A percentile compares a stretch with the other conserved stretches of the same genome.
These are phyloP conservation scores for Calonectria multiphialidica DNA, from an alignment of 2,329 filamentous ascomycete genomes.

Conservation along the genomic window DNA sequence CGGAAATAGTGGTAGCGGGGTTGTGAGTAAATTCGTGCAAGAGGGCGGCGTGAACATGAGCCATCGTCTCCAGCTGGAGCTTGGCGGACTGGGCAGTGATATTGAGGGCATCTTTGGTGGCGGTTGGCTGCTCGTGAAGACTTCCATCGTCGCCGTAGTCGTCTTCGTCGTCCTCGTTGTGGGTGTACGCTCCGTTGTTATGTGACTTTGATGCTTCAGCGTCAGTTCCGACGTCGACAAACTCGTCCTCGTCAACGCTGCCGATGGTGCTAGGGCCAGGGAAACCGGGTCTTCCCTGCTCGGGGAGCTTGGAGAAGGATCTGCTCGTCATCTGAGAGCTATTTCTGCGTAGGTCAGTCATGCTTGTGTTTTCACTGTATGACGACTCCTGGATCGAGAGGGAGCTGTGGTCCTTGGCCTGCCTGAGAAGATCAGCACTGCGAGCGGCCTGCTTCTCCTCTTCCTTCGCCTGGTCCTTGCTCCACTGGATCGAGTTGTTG, in stretches of 20 bases:
- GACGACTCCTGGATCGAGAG: slow-evolving; percentile 59
- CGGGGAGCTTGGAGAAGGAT: slow-evolving; percentile 42
- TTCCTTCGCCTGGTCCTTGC: slow-evolving; percentile 95
- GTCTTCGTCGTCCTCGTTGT: slow-evolving; percentile 76
- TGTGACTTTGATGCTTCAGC: slow-evolving; percentile 54
- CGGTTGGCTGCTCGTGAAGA: slow-evolving; percentile 77
- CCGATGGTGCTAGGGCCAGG: slow-evolving; percentile 59
- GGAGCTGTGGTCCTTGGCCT: slow-evolving; percentile 81
- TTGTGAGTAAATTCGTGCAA: slow-evolving; percentile 75
- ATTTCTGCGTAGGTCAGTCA: slow-evolving; percentile 57
- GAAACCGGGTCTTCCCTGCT: slow-evolving; percentile 50
- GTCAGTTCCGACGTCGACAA: slow-evolving; percentile 60
- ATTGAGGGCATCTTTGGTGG: slow-evolving; percentile 93
- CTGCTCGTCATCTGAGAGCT: slow-evolving; percentile 58
- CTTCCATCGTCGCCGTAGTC: slow-evolving; percentile 83
- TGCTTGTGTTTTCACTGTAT: slow-evolving; percentile 65
- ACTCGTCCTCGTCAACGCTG: slow-evolving; percentile 66
- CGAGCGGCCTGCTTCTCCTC: slow-evolving; percentile 83
- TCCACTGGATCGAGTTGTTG: slow-evolving; percentile 98
- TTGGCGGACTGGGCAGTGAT: slow-evolving; percentile 97
- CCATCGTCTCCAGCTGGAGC: slow-evolving; percentile 90
- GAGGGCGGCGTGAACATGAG: slow-evolving; percentile 86
- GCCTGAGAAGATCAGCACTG: slow-evolving; percentile 80
- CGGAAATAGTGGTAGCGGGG: slow-evolving; percentile 79
- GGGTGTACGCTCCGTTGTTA: slow-evolving; percentile 50